Conservation (phyloP, 768 basidiomycete genomes). For the Mycena kentingensis region DNA sequence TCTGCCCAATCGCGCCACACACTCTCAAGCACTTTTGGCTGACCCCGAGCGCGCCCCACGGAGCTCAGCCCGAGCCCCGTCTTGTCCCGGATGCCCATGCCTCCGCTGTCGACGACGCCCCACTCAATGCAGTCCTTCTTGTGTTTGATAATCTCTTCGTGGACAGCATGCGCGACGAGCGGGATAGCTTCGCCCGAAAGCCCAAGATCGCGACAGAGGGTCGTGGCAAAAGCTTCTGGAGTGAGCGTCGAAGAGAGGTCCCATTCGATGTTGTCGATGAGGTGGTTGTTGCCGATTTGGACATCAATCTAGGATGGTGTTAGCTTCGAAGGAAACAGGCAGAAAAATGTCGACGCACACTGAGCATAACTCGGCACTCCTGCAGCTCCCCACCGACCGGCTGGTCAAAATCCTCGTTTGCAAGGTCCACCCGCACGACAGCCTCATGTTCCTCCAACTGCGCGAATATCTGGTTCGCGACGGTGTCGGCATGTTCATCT, state of each 20-base stretch:
- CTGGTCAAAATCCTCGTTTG: constrained; percentile 45
- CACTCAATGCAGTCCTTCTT: constrained; percentile 95
- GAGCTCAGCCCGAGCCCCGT: constrained; percentile 78
- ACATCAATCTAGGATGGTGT: constrained; percentile 77
- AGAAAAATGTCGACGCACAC: constrained; percentile 48
- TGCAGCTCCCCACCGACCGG: constrained; percentile 57
- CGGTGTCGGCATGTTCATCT: constrained; percentile 66
- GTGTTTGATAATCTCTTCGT: constrained; percentile 94
- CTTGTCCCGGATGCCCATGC: constrained; percentile 71
- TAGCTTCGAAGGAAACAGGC: background rate
- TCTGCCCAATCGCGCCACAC: constrained; percentile 97
- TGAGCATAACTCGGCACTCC: constrained; percentile 81
- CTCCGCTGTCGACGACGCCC: constrained; percentile 77
- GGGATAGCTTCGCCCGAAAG: constrained; percentile 86
- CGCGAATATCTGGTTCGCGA: constrained; percentile 84
- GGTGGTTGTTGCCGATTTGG: constrained; percentile 88
- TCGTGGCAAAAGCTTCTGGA: constrained; percentile 80
- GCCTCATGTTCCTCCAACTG: constrained; percentile 91
- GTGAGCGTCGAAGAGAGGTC: constrained; percentile 92
- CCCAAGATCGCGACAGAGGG: constrained; percentile 84
- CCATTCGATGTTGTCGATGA: constrained; percentile 98
- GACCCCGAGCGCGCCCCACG: constrained; percentile 72
- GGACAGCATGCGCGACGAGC: constrained; percentile 88
- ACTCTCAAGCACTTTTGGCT: constrained; percentile 79
- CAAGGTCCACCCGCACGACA: constrained; percentile 74